Conservation (phyloP, 495 filamentous ascomycete species). For the Talaromyces thailandensis region DNA sequence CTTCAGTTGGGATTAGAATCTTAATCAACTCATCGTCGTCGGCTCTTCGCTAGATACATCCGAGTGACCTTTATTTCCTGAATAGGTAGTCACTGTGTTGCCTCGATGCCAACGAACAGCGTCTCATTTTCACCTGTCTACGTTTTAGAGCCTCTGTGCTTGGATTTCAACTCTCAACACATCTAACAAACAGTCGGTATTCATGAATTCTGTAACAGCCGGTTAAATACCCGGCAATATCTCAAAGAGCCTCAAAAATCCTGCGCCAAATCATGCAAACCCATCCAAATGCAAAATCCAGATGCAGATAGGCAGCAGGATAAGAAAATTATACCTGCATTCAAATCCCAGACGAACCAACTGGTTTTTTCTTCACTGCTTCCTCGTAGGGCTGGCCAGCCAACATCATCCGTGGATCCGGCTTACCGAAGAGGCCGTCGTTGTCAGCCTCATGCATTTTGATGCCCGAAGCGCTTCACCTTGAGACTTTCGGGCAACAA, state of each 20-base stretch:
- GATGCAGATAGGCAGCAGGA: not conserved
- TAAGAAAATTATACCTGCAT: not conserved
- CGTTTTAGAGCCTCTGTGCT: not conserved
- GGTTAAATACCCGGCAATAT: not conserved
- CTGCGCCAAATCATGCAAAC: not conserved
- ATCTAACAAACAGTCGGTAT: not conserved
- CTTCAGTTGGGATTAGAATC: not conserved
- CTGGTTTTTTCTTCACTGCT: not conserved
- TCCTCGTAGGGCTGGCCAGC: not conserved
- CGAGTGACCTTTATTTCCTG: not conserved
- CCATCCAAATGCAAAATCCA: not conserved
- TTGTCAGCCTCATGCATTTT: not conserved
- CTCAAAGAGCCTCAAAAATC: not conserved
- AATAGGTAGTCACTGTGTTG: not conserved
- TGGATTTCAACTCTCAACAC: not conserved
- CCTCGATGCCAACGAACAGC: not conserved
- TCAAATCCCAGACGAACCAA: not conserved
- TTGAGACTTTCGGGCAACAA: not conserved
- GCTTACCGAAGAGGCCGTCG: not conserved
- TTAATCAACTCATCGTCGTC: not conserved
- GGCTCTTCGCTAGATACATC: not conserved
- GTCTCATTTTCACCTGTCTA: not conserved
- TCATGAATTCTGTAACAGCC: not conserved
- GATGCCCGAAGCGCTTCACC: slow-evolving; percentile 4
- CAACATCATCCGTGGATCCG: not conserved